These are phyloP conservation scores for Aristolochia contorta DNA, from an alignment of 164 flowering plant genomes.

Conservation along the genomic window DNA sequence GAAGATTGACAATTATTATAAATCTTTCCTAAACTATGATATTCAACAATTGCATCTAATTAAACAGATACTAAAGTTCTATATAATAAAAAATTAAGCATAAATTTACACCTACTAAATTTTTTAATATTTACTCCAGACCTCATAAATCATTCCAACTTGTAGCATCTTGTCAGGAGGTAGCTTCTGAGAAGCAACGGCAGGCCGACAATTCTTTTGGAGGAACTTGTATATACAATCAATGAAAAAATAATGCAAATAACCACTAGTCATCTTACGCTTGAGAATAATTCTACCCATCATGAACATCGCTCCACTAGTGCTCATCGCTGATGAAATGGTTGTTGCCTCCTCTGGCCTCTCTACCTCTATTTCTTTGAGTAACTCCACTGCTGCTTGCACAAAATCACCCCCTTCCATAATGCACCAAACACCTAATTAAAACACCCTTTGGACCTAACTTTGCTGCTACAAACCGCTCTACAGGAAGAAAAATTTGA, in stretches of 20 bases:
- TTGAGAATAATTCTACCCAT: conserved; percentile 17
- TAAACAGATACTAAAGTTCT: too few species aligned
- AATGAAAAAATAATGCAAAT: conserved; percentile 8
- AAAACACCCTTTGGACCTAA: conserved; percentile 13
- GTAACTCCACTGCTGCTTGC: conserved; percentile 7
- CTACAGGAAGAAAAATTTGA: conserved; percentile 12
- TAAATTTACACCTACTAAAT: too few species aligned
- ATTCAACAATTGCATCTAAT: too few species aligned
- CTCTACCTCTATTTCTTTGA: conserved; percentile 1
- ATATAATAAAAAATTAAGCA: too few species aligned
- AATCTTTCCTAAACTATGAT: too few species aligned
- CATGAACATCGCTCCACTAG: conserved; percentile 9
- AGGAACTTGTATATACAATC: conserved; percentile 14
- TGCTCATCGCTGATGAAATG: conserved; percentile 7
- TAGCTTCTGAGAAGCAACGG: conserved; percentile 12
- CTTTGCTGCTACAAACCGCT: conserved; percentile 10
- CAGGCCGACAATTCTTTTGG: conserved; percentile 17
- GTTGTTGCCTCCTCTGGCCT: conserved; percentile 3
- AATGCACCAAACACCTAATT: conserved; percentile 21
- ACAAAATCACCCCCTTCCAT: conserved; percentile 14
- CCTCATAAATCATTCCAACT: conserved; percentile 23
- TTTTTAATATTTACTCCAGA: too few species aligned
- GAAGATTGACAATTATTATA: too few species aligned
- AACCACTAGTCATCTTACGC: conserved; percentile 9
- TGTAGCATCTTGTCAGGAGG: conserved; percentile 18